phyloP scores from a whole-genome alignment of 345 rosid genomes.

The Citrus mangshanensis region DNA sequence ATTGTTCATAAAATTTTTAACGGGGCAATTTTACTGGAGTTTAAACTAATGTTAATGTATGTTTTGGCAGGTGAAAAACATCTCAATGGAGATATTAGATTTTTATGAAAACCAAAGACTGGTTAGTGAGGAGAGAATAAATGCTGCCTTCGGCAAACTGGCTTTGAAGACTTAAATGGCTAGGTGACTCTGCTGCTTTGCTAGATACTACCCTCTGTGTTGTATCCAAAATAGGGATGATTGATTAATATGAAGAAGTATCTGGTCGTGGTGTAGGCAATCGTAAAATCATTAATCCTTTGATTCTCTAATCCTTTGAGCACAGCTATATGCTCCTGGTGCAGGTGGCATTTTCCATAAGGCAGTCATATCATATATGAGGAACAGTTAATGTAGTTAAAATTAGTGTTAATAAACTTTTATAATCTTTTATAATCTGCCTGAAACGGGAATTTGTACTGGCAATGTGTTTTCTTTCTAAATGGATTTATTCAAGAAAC shows the following conservation, averaged over 20 bases:
- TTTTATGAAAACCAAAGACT: slow-evolving; percentile 47
- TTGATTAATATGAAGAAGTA: neutral
- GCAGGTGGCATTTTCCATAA: neutral
- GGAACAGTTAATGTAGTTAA: neutral
- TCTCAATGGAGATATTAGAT: slow-evolving; percentile 57
- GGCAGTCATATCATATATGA: neutral
- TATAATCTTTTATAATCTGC: neutral
- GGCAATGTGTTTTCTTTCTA: neutral
- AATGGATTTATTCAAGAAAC: neutral
- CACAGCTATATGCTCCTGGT: neutral
- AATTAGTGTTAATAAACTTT: neutral
- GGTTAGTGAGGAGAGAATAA: slow-evolving; percentile 40
- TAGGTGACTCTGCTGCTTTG: neutral
- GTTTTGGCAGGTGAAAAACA: slow-evolving; percentile 49
- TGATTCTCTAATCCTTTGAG: neutral
- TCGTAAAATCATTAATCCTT: neutral
- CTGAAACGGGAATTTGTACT: neutral
- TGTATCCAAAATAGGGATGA: neutral
- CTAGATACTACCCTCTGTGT: neutral
- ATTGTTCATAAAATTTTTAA: neutral
- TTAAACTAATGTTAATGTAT: neutral
- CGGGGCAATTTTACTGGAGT: neutral
- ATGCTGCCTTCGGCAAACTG: slow-evolving; percentile 51
- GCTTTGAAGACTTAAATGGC: slow-evolving; percentile 40
- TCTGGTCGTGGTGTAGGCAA: neutral